A percentile compares a stretch with the other conserved stretches of the same genome.
phyloP scores from a whole-genome alignment of 208 protist genomes.

The Leishmania aethiopica region DNA sequence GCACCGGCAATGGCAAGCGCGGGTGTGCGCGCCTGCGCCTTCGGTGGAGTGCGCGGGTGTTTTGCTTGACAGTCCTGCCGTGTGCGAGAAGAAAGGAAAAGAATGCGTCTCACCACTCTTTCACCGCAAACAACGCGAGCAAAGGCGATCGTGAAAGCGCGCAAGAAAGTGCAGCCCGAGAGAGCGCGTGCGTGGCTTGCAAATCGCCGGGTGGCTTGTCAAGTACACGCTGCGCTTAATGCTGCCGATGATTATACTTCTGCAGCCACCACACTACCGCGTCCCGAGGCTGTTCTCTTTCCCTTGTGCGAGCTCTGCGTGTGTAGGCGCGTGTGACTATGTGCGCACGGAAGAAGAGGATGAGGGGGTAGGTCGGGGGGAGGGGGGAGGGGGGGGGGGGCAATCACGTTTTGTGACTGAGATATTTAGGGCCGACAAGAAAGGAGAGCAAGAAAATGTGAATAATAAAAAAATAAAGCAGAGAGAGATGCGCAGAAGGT shows the following conservation, averaged over 20 bases:
- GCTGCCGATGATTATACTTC: not conserved
- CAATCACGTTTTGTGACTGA: slow-evolving; percentile 8
- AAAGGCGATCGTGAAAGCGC: not conserved
- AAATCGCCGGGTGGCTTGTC: not conserved
- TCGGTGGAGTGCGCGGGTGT: not conserved
- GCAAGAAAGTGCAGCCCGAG: not conserved
- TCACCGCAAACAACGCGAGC: not conserved
- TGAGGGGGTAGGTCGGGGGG: not conserved
- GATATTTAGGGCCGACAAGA: not conserved
- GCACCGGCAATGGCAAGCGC: not conserved
- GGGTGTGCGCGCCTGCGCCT: not conserved
- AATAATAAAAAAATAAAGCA: not conserved
- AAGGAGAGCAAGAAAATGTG: not conserved
- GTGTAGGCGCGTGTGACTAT: slow-evolving; percentile 1
- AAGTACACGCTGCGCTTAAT: not conserved
- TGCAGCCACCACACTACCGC: not conserved
- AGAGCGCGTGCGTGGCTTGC: not conserved
- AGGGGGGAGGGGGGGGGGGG: not conserved
- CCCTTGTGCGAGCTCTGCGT: slow-evolving; percentile 6
- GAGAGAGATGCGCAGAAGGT: not conserved
- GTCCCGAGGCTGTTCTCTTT: not conserved
- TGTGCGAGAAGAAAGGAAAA: not conserved
- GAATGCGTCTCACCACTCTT: not conserved
- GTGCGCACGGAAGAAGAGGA: not conserved
- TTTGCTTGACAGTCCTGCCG: not conserved